These are phyloP conservation scores for Aspergillus sergii DNA, from an alignment of 2,329 filamentous ascomycete species.

Conservation along the genomic window DNA sequence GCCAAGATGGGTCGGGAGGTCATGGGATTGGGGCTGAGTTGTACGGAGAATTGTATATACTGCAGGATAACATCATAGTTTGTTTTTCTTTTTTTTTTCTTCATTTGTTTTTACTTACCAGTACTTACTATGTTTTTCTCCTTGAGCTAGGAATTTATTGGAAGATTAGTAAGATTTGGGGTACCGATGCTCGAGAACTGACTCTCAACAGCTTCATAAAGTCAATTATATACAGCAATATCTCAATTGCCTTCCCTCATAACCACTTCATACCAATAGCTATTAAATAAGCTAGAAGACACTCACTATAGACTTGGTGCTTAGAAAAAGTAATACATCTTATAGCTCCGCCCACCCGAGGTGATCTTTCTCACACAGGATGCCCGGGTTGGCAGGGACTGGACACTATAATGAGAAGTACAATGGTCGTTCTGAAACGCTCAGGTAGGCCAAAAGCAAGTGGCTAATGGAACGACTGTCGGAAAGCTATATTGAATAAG, in stretches of 20 bases:
- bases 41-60: background rate
- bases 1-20: background rate
- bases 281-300: background rate
- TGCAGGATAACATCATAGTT: no score
- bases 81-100: background rate
- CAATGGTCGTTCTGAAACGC: background rate
- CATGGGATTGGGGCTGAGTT: background rate
- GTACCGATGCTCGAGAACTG: background rate
- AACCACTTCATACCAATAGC: background rate
- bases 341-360: background rate
- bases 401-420: background rate
- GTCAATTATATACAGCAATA: background rate
- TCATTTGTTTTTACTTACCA: background rate
- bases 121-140: no score
- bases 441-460: background rate
- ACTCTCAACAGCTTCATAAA: background rate
- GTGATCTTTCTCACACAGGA: background rate
- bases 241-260: background rate
- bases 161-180: background rate
- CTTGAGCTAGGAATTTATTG: no score
- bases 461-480: background rate
- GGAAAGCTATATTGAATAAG: no score
- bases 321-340: background rate
- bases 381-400: no score
- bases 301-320: background rate